Conservation (phyloP, 495 filamentous ascomycete genomes). For the Aspergillus coremiiformis region DNA sequence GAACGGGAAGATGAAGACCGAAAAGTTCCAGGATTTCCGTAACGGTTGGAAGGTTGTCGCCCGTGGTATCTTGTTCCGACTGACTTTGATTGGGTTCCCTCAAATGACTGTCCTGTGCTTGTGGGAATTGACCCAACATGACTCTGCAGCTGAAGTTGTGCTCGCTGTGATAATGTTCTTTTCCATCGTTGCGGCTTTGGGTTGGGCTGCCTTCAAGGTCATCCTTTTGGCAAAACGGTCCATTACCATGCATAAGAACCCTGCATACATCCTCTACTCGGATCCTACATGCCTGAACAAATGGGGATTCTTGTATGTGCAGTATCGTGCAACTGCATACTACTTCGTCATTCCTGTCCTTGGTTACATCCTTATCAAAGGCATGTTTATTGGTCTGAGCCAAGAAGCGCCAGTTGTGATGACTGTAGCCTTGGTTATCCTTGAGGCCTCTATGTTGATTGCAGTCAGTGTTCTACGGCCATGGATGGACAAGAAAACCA, state of each 20-base stretch:
- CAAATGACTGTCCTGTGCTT: slow-evolving; percentile 87
- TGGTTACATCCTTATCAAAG: slow-evolving; percentile 73
- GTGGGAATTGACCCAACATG: slow-evolving; percentile 84
- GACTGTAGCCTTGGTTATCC: slow-evolving; percentile 75
- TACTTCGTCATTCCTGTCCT: slow-evolving; percentile 89
- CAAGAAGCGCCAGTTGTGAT: slow-evolving; percentile 70
- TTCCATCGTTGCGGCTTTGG: slow-evolving; percentile 70
- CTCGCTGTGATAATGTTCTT: slow-evolving; percentile 86
- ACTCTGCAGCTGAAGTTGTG: slow-evolving; percentile 83
- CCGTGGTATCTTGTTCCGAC: slow-evolving; percentile 86
- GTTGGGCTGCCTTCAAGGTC: slow-evolving; percentile 84
- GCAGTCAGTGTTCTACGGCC: slow-evolving; percentile 72
- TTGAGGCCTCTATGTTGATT: slow-evolving; percentile 78
- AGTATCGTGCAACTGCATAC: slow-evolving; percentile 93
- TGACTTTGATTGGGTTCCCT: slow-evolving; percentile 86
- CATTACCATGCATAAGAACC: slow-evolving; percentile 87
- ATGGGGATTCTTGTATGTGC: slow-evolving; percentile 97
- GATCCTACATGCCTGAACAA: slow-evolving; percentile 90
- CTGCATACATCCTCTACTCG: slow-evolving; percentile 94
- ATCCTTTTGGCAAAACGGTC: slow-evolving; percentile 82
- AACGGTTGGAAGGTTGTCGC: slow-evolving; percentile 82
- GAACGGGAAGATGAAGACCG: slow-evolving; percentile 69
- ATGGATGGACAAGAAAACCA: slow-evolving; percentile 99
- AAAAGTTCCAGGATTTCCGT: slow-evolving; percentile 91
- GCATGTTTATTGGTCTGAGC: slow-evolving; percentile 82